Evolutionary conservation across 257 asterid genomes (phyloP), one percentile per base, ranked within the genome.

Genomic region (Solanum peruvianum): DNA sequence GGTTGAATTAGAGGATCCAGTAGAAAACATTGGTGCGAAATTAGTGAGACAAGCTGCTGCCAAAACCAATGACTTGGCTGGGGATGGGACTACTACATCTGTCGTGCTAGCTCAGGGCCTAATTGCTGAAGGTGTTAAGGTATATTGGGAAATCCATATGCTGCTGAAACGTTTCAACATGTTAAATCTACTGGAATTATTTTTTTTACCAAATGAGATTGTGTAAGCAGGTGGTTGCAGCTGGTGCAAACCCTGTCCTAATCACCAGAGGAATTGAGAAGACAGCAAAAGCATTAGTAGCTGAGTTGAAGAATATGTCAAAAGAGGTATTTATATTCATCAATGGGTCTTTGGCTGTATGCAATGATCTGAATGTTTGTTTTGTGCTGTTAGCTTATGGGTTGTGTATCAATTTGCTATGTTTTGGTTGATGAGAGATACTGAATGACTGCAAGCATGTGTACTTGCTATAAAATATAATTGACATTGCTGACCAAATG

Each of bases 101-200:
- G 99, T 97, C 71, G 99, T 97, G 89, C 98, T 96, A 87, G 99
- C 98, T 37, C 99, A 97, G 88, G 99, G 99, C 71, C 96, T 97
- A 69, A 94, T 97, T 86, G 93, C 98, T 56, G 99, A 97, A 91
- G 99, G 99, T 93, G 99, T 97, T 72, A 96, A 97, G 98, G 98
- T 94, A 78, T 87, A 6, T 27, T 85, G 84, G 29, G 82, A 70
- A 71, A 72, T 47, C 37, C 60, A 49, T 27, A 4, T 58, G 25
- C 44, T 49, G 58, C 71, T 23, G 31, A 80, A 27, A 45, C 14
- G 21, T 47, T 16, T 31, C 49, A 29, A 39, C 25, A 33, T 86
- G 39, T 33, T 14, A 25, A 23, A 47, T 70, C 20, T 31, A 35
- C 21, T 86, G 23, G 64, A 72, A 47, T 27, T 27, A 11, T 16